These are phyloP conservation scores for Apiospora hydei DNA, from an alignment of 2,329 filamentous ascomycete species.

Conservation along the genomic window DNA sequence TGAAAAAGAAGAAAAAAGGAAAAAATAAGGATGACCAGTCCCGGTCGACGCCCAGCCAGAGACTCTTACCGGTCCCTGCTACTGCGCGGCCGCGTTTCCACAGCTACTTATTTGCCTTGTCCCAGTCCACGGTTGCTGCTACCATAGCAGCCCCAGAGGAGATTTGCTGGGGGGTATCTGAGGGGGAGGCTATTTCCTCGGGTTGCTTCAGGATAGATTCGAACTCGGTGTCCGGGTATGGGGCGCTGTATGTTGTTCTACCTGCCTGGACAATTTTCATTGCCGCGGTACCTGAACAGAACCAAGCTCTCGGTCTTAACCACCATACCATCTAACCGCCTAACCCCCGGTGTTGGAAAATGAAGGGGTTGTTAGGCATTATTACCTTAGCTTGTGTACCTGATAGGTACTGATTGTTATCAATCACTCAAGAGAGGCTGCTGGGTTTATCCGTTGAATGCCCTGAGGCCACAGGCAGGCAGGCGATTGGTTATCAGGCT, in stretches of 20 bases:
- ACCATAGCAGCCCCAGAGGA: neutral
- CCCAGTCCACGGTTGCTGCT: slow-evolving; percentile 3
- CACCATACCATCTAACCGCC: neutral
- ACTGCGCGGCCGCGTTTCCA: slow-evolving; percentile 21
- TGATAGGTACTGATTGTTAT: neutral
- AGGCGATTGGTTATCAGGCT: neutral
- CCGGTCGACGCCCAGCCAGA: slow-evolving; percentile 3
- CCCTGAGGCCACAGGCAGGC: neutral
- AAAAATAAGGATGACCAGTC: neutral
- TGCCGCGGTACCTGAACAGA: neutral
- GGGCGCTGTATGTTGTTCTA: neutral
- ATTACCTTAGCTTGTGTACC: neutral
- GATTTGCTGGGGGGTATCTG: slow-evolving; percentile 1
- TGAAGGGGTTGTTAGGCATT: neutral
- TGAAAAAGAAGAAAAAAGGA: neutral
- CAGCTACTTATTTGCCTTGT: neutral
- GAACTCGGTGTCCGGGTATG: neutral
- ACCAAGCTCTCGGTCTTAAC: slow-evolving; percentile 1
- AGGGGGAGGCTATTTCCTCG: neutral
- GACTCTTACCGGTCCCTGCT: slow-evolving; percentile 8
- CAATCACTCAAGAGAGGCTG: neutral
- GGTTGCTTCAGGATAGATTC: neutral
- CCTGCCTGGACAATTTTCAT: neutral
- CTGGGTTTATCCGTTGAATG: neutral
- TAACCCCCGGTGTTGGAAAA: neutral